Conservation (phyloP, 768 basidiomycete species). For the Pleurotus tuoliensis region DNA sequence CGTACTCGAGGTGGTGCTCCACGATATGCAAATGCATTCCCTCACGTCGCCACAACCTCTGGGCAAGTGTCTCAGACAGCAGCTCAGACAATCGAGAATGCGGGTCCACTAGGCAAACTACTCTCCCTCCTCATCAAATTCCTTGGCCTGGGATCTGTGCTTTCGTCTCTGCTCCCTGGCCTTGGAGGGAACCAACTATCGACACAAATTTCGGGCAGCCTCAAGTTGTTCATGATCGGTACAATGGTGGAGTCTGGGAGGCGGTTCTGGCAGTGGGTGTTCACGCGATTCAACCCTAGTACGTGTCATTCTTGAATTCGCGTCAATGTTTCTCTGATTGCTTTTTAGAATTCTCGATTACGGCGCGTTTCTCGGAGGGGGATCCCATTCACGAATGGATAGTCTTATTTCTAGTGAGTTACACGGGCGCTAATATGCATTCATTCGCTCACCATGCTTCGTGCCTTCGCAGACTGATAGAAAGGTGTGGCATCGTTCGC, state of each 20-base stretch:
- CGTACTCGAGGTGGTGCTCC: too few species aligned
- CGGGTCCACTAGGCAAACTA: too few species aligned
- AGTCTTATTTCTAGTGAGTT: slow-evolving; percentile 34
- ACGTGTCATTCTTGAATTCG: slow-evolving; percentile 10
- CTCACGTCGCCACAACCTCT: too few species aligned
- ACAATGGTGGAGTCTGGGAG: slow-evolving; percentile 10
- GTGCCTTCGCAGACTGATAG: slow-evolving; percentile 30
- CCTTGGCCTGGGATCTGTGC: background rate
- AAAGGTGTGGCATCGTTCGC: slow-evolving; percentile 38
- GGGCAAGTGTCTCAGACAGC: too few species aligned
- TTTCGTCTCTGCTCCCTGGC: background rate
- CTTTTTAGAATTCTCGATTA: slow-evolving; percentile 35
- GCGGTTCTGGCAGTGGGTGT: slow-evolving; percentile 20
- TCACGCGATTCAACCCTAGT: slow-evolving; percentile 35
- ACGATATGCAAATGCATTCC: too few species aligned
- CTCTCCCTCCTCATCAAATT: background rate
- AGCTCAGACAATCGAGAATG: too few species aligned
- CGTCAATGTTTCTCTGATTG: background rate
- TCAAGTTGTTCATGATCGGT: slow-evolving; percentile 7
- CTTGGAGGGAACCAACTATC: background rate
- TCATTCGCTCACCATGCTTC: too few species aligned
- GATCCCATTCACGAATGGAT: slow-evolving; percentile 50
- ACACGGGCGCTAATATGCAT: too few species aligned
- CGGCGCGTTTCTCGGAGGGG: slow-evolving; percentile 40
- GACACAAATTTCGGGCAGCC: slow-evolving; percentile 6